These are phyloP conservation scores for Aspergillus fischeri DNA, from an alignment of 2,329 filamentous ascomycete species.

Conservation along the genomic window DNA sequence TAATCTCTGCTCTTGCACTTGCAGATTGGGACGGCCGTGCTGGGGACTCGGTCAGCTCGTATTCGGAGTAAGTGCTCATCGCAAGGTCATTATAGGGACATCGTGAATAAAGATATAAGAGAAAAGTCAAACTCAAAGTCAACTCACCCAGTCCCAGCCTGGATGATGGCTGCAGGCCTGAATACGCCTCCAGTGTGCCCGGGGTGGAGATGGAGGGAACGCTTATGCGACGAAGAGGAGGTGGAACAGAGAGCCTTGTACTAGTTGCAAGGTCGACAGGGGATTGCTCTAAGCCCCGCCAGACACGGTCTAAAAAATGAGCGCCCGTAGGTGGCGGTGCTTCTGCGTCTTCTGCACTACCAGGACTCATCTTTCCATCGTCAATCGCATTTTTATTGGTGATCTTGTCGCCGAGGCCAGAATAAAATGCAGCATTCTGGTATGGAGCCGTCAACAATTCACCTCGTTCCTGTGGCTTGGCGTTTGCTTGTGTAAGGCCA, in stretches of 20 bases:
- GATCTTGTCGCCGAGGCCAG: not conserved
- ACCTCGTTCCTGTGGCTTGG: not conserved
- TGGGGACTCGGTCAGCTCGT: not conserved
- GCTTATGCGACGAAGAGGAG: not conserved
- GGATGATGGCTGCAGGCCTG: constrained; percentile 9
- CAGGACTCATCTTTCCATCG: not conserved
- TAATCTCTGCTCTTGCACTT: not conserved
- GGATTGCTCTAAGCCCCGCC: not conserved
- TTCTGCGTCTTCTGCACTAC: not conserved
- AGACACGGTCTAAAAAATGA: not conserved
- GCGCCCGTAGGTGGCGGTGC: not conserved
- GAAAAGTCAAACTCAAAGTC: constrained; percentile 9
- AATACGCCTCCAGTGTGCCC: constrained; percentile 15
- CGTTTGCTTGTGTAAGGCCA: not conserved
- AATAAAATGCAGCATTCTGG: not conserved
- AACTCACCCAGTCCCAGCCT: constrained; percentile 14
- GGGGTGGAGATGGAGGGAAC: constrained; percentile 25
- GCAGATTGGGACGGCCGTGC: not conserved
- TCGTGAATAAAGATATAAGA: not conserved
- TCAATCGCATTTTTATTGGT: not conserved
- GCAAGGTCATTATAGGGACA: not conserved
- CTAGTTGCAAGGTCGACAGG: no score
- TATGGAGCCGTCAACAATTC: not conserved
- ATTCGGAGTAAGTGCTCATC: not conserved
- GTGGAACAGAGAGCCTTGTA: not conserved